These are phyloP conservation scores for Chlorella sp. DNA, from an alignment of 139 green algal genomes.

Conservation along the genomic window DNA sequence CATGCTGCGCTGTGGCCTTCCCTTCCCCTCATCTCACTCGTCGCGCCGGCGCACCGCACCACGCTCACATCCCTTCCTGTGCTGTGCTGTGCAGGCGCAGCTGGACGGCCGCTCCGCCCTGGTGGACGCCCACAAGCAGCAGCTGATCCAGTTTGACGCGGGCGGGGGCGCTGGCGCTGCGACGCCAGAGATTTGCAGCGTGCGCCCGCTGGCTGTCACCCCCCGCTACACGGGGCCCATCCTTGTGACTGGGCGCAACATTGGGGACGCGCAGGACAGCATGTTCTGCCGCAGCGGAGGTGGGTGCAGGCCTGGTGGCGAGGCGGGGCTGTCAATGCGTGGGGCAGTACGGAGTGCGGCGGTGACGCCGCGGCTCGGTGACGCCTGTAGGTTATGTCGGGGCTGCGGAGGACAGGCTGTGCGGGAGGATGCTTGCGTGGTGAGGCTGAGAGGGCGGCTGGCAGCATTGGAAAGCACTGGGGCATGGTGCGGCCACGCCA, in stretches of 20 bases:
- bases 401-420: no score
- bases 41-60: no score
- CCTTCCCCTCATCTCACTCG: no score
- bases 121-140: neutral
- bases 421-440: no score
- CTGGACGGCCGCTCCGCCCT: constrained; percentile 9
- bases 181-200: neutral
- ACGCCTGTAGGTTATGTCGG: no score
- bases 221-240: constrained; percentile 19
- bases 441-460: no score
- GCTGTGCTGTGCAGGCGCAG: constrained; percentile 4
- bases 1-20: no score
- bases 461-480: neutral
- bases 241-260: constrained; percentile 13
- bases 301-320: neutral
- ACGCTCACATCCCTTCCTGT: neutral
- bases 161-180: neutral
- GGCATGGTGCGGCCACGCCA: neutral
- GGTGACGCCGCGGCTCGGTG: neutral
- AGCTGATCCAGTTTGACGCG: constrained; percentile 3
- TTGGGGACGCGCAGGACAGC: neutral
- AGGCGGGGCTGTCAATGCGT: neutral
- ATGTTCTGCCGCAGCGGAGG: constrained; percentile 35
- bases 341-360: no score
- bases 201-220: constrained; percentile 39